A percentile compares a stretch with the other conserved stretches of the same genome.
Evolutionary conservation across 2,329 filamentous ascomycete genomes (phyloP).

Genomic region (Thermoascus crustaceus): DNA sequence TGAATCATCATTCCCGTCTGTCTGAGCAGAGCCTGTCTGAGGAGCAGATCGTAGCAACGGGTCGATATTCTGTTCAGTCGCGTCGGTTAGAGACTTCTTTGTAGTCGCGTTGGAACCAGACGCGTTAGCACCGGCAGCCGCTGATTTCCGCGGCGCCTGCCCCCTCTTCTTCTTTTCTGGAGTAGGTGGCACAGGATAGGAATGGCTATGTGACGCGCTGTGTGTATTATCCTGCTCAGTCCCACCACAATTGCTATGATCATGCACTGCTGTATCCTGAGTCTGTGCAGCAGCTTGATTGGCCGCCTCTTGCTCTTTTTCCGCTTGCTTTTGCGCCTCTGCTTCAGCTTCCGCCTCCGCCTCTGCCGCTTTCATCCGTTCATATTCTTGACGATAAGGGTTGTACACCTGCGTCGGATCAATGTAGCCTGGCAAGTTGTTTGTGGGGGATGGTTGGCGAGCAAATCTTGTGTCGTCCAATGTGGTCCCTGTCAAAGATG

Average conservation of each 20-base stretch:
- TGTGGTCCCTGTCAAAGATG: slow-evolving; percentile 6
- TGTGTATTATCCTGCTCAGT: no score
- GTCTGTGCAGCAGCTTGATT: slow-evolving; percentile 2
- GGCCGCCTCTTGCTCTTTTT: slow-evolving; percentile 19
- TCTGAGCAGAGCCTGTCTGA: neutral
- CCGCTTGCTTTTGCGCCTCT: slow-evolving; percentile 17
- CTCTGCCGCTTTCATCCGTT: slow-evolving; percentile 30
- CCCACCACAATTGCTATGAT: no score
- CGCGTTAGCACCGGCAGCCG: neutral
- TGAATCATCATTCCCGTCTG: neutral
- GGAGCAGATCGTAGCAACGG: neutral
- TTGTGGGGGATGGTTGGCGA: slow-evolving; percentile 5
- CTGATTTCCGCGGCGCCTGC: slow-evolving; percentile 5
- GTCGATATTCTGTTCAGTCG: slow-evolving; percentile 1
- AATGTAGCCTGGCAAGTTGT: slow-evolving; percentile 37
- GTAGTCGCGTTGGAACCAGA: neutral
- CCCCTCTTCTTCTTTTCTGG: slow-evolving; percentile 9
- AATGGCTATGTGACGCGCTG: no score
- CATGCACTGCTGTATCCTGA: neutral
- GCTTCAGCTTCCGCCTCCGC: slow-evolving; percentile 24
- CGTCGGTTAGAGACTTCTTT: neutral
- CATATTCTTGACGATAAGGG: slow-evolving; percentile 42
- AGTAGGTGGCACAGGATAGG: no score
- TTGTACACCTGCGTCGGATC: slow-evolving; percentile 49
- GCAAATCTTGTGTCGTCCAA: slow-evolving; percentile 3